phyloP scores from a whole-genome alignment of 1,284 basidiomycete species.

The Rhizopogon parksii region DNA sequence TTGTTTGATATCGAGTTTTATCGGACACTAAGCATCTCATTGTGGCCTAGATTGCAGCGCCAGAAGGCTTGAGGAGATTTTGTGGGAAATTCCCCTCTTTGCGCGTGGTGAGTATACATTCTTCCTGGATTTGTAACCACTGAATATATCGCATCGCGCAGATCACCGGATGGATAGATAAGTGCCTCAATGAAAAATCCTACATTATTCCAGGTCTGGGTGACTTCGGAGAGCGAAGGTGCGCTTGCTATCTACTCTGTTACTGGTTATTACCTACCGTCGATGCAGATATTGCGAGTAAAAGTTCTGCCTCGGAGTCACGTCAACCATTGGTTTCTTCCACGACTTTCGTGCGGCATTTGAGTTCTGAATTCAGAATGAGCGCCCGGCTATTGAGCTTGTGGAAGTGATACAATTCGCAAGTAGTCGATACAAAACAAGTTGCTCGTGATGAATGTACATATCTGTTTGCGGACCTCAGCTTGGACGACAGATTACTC shows the following conservation, averaged over 20 bases:
- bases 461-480: background rate
- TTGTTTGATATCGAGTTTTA: background rate
- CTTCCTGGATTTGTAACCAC: background rate
- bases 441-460: background rate
- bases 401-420: background rate
- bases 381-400: background rate
- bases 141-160: constrained; percentile 21
- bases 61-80: constrained; percentile 86
- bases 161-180: constrained; percentile 97
- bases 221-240: constrained; percentile 88
- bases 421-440: background rate
- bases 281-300: background rate
- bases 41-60: constrained; percentile 71
- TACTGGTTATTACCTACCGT: background rate
- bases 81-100: constrained; percentile 75
- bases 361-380: background rate
- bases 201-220: constrained; percentile 87
- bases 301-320: background rate
- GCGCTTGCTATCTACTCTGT: background rate
- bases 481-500: background rate
- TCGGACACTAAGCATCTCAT: constrained; percentile 3
- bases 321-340: background rate
- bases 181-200: constrained; percentile 86
- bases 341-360: background rate
- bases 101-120: constrained; percentile 60